Base-by-base conservation (phyloP, 805 yeast genomes). In the Maudiozyma bulderi region DNA sequence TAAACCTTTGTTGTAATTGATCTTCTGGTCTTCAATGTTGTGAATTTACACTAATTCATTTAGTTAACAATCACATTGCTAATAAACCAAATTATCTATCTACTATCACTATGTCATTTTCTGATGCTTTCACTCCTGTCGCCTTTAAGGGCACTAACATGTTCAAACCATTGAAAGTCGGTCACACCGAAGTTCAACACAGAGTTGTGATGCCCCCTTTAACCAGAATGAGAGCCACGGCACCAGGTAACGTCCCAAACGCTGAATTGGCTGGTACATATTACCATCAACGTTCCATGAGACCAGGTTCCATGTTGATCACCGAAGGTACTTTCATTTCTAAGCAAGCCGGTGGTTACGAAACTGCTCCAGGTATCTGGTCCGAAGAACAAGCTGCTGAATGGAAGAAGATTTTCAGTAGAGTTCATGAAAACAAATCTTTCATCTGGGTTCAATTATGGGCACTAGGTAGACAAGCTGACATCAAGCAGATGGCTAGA, bases 261-360 rank as follows among this genome's bases (percentile, higher is more conserved):
- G 50, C 40, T 15, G 76, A 73, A 34, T 67, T 74, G 44, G 66
- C 71, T 52, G 57, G 62, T n/a, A 65, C 72, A 49, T 79, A 81
- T 61, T 82, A 82, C 56, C 68, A 59, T 14, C 76, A 78, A 53
- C 69, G 85, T 52, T 71, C 85, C 0, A 57, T 63, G 40, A 62
- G 64, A 46, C 75, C 76, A 14, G 86, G 86, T 7, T 74, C 84
- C n/a, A 61, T 82, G 49, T 54, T 81, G 35, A 73, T 78, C 53
- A 65, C 82, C 5, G 87, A 82, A 58, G 86, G 78, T 3, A 73
- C 82, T 0, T 70, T 69, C 52, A 70, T 73, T 13, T 64, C 78
- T 8, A 57, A 62, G 2, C 62, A 57, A 45, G 60, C 65, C 15
- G 74, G 80, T 37, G 66, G 74, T 9, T 69, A 66, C 50, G 59